Evolutionary conservation across 371 early-diverging fungal species (phyloP), one percentile per base, ranked within the genome.

Genomic region (Saksenaea vasiformis): DNA sequence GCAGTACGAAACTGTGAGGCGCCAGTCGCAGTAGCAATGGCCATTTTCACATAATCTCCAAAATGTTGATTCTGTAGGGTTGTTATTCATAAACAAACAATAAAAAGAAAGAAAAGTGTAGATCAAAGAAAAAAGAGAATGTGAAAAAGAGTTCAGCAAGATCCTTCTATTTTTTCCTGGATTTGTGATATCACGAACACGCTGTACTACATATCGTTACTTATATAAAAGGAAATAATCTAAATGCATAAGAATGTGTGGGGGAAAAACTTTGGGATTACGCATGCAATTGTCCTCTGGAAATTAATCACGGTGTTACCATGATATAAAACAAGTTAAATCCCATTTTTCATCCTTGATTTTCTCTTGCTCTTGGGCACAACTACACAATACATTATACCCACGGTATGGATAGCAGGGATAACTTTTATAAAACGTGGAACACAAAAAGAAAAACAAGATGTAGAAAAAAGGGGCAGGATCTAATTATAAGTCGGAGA

Each of bases 1-100:
- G 31, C 69, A 69, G 15, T 56, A 39, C 3, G 22, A 43, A 14
- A 67, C 57, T 1, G 69, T 69, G 3, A 69, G 56, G 17, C 69
- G 69, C 69, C 69, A 69, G 59, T 69, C 69, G 65, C 69, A 69
- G 26, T 69, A 62, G 36, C 69, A 69, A 27, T 57, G 47, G 2
- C 58, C 43, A 14, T 41, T 60, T 26, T 71, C 67, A 27, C 67
- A 67, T 43, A 66, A 36, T 47, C 63, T 41, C 67, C 67, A 71
- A 61, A 68, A 64, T 17, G 51, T 47, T 22, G 51, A 19, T 10
- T 47, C 51, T 17, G 51, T 47, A 26, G 24, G 27, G 11, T 47
- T 47, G 22, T 7, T 2, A 9, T 26, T 17, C 51, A 47, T 47
- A 22, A 47, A 47, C 7, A 31, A 31, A 31, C 31, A 31, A 39